Base-by-base conservation (phyloP, 2,329 filamentous ascomycete genomes). In the Rutstroemia sp. region DNA sequence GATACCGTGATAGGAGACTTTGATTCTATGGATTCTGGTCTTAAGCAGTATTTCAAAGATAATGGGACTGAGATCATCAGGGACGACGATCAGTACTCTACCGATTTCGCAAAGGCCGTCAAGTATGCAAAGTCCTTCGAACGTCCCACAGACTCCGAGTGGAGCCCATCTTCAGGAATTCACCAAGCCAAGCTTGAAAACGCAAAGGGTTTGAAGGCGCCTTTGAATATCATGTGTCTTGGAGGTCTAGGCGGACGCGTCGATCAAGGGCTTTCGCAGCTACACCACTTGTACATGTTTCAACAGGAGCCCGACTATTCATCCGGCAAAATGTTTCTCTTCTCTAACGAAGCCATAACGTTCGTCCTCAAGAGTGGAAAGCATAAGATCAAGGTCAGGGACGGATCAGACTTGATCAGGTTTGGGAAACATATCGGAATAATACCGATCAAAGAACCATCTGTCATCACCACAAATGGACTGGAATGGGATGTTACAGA, bases 231-330 rank as follows among this genome's bases (percentile, higher is more conserved):
- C n/a, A 77, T 96, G 12, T 84, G 88, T 39, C 74, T 96, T 6
- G 92, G 92, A 42, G 90, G 92, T 2, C 79, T 97, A 0, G 90
- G 89, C 45, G 94, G 94, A 6, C 84, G 94, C 30, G 88, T 97
- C 16, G 94, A 99, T 71, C 94, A 99, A 70, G 92, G 87, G 1
- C 79, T 99, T 48, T 91, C 89, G 57, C 85, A 95, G 65, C 79
- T 99, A 52, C 89, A 96, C 69, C 89, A 96, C 68, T 78, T 97
- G 47, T 92, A 83, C 64, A 71, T 81, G 49, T 84, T 81, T 69
- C 82, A 86, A 66, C 63, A 70, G 10, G 73, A 79, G 46, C 73
- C 77, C 0, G 69, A 67, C 10, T 66, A 67, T 23, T 79, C 81
- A 58, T 64, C 73, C 10, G 84, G 84, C 5, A 74, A 80, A 25